phyloP scores from a whole-genome alignment of 352 stramenopile species.

The Phytophthora brassicae region DNA sequence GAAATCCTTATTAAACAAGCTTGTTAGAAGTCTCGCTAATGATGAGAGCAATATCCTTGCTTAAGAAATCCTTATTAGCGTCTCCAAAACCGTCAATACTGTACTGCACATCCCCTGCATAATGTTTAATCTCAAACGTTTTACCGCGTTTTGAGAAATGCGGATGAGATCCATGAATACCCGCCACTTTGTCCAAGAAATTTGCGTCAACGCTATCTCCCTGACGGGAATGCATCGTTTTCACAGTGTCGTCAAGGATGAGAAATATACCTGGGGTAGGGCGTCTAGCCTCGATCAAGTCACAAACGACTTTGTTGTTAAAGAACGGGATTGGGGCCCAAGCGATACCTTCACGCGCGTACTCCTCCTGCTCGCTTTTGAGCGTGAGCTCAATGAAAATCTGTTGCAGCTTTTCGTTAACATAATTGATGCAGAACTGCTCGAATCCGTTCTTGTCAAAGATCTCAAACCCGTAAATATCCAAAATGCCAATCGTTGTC shows the following conservation, averaged over 20 bases:
- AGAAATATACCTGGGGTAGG: slow-evolving; percentile 80
- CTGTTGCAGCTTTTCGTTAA: slow-evolving; percentile 94
- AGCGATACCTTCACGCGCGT: slow-evolving; percentile 93
- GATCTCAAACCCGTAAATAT: slow-evolving; percentile 97
- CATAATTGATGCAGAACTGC: slow-evolving; percentile 96
- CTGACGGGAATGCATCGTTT: slow-evolving; percentile 87
- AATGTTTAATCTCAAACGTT: slow-evolving; percentile 86
- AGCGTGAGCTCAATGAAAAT: slow-evolving; percentile 92
- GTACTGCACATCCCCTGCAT: slow-evolving; percentile 87
- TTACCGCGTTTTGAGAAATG: slow-evolving; percentile 87
- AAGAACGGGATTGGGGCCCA: slow-evolving; percentile 92
- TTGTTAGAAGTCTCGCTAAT: slow-evolving; percentile 86
- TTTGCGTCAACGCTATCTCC: slow-evolving; percentile 77
- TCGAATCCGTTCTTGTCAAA: slow-evolving; percentile 95
- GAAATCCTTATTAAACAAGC: slow-evolving; percentile 81
- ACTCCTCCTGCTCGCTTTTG: slow-evolving; percentile 93
- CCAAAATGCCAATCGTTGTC: slow-evolving; percentile 91
- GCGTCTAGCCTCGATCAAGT: slow-evolving; percentile 80
- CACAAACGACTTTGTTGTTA: slow-evolving; percentile 92
- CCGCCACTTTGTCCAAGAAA: slow-evolving; percentile 80
- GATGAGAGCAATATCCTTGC: slow-evolving; percentile 81
- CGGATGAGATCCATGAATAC: slow-evolving; percentile 60
- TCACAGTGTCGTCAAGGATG: slow-evolving; percentile 84
- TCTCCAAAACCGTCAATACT: slow-evolving; percentile 82
- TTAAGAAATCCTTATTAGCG: slow-evolving; percentile 80